Conservation (phyloP, 768 basidiomycete genomes). For the Amylocystis lapponica region DNA sequence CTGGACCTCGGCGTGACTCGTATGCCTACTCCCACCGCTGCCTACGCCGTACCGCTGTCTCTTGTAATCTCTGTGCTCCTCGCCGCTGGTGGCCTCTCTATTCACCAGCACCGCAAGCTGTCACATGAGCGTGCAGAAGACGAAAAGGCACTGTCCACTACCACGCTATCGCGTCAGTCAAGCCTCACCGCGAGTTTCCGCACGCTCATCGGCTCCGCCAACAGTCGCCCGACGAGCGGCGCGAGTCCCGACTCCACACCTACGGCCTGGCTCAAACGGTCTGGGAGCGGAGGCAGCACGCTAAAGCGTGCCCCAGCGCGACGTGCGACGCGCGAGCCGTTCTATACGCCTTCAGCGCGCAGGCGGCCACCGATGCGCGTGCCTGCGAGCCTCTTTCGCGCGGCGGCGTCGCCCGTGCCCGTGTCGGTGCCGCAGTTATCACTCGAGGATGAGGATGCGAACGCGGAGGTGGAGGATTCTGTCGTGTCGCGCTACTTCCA, state of each 20-base stretch:
- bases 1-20: conserved; percentile 17
- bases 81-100: conserved; percentile 17
- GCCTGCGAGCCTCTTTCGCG: conserved; percentile 10
- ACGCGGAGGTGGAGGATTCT: conserved; percentile 15
- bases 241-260: too few species aligned
- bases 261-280: too few species aligned
- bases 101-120: conserved; percentile 24
- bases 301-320: conserved; percentile 4
- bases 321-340: conserved; percentile 13
- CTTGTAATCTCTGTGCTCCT: conserved; percentile 26
- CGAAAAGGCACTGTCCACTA: neutral
- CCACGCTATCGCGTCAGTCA: conserved; percentile 3
- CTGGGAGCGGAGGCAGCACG: too few species aligned
- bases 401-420: conserved; percentile 2
- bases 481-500: conserved; percentile 18
- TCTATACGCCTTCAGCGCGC: neutral
- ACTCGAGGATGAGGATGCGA: conserved; percentile 1
- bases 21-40: conserved; percentile 23
- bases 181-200: too few species aligned
- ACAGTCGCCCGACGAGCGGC: too few species aligned
- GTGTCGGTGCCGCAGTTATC: neutral
- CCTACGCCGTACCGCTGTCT: conserved; percentile 29
- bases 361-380: neutral
- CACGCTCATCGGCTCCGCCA: too few species aligned
- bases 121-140: conserved; percentile 15